phyloP scores from a whole-genome alignment of 306 rosid species.

The Fagus sylvatica region DNA sequence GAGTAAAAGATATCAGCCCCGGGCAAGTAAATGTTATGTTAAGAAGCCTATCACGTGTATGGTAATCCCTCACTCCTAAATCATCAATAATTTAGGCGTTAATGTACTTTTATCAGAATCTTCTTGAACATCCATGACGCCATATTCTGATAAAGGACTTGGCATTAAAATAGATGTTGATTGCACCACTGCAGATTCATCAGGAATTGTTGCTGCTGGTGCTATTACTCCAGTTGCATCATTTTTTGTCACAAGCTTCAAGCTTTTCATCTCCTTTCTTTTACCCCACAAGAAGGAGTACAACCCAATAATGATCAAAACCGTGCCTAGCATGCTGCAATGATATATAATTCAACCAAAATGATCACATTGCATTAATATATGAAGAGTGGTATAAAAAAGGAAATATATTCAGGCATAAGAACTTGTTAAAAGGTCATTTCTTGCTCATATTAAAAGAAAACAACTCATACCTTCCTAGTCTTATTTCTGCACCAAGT shows the following conservation, averaged over 20 bases:
- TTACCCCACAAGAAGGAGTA: slow-evolving; percentile 69
- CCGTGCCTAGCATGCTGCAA: slow-evolving; percentile 59
- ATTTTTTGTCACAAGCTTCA: slow-evolving; percentile 1
- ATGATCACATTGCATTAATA: neutral
- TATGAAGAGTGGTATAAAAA: neutral
- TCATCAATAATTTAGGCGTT: too few species aligned
- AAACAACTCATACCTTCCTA: slow-evolving; percentile 48
- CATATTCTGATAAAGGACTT: too few species aligned
- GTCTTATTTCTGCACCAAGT: slow-evolving; percentile 46
- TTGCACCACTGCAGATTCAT: slow-evolving; percentile 15
- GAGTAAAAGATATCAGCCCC: too few species aligned
- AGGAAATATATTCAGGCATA: neutral
- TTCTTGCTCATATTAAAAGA: neutral
- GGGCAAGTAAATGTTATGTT: too few species aligned
- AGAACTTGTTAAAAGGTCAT: neutral
- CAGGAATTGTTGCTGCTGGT: slow-evolving; percentile 7
- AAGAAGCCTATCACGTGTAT: too few species aligned
- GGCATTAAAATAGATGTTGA: slow-evolving; percentile 10
- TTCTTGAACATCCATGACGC: too few species aligned
- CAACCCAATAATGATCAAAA: slow-evolving; percentile 54
- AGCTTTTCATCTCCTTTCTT: slow-evolving; percentile 21
- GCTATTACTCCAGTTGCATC: slow-evolving; percentile 18
- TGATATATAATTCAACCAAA: neutral
- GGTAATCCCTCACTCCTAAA: too few species aligned
- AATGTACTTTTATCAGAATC: too few species aligned